These are phyloP conservation scores for Fusarium verrucosum DNA, from an alignment of 2,329 filamentous ascomycete species.

Conservation along the genomic window DNA sequence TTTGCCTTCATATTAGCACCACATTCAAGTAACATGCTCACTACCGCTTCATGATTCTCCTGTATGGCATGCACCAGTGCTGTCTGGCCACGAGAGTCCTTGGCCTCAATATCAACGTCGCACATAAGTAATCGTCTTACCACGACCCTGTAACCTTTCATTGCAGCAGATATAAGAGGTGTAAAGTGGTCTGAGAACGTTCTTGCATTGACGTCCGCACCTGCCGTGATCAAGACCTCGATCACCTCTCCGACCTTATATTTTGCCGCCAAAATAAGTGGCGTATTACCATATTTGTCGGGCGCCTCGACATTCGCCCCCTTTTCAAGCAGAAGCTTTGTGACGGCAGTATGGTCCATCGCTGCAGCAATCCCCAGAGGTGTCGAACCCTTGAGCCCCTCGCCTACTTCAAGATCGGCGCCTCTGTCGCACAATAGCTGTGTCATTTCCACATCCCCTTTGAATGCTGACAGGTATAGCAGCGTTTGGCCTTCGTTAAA, in stretches of 20 bases:
- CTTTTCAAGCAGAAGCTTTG: too few species aligned
- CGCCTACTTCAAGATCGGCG: neutral
- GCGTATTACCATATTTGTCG: fast-evolving
- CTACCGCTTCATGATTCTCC: fast-evolving
- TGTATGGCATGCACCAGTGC: neutral
- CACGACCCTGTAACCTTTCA: too few species aligned
- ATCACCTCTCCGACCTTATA: too few species aligned
- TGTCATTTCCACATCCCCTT: neutral
- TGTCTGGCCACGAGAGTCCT: neutral
- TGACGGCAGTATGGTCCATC: neutral
- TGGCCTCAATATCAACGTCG: neutral
- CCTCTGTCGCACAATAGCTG: neutral
- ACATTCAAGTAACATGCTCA: neutral
- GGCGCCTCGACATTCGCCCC: neutral
- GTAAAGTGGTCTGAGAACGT: too few species aligned
- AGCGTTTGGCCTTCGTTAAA: too few species aligned
- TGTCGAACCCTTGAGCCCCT: too few species aligned
- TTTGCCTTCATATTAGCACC: neutral
- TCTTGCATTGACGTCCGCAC: too few species aligned
- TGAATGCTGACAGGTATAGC: neutral
- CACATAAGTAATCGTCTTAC: too few species aligned
- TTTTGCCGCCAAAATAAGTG: neutral
- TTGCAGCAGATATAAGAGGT: too few species aligned
- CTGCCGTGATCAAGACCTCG: too few species aligned
- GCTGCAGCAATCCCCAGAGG: neutral